A percentile compares a stretch with the other conserved stretches of the same genome.
These are phyloP conservation scores for Penicillium verrucosum DNA, from an alignment of 2,329 filamentous ascomycete species.

Conservation along the genomic window DNA sequence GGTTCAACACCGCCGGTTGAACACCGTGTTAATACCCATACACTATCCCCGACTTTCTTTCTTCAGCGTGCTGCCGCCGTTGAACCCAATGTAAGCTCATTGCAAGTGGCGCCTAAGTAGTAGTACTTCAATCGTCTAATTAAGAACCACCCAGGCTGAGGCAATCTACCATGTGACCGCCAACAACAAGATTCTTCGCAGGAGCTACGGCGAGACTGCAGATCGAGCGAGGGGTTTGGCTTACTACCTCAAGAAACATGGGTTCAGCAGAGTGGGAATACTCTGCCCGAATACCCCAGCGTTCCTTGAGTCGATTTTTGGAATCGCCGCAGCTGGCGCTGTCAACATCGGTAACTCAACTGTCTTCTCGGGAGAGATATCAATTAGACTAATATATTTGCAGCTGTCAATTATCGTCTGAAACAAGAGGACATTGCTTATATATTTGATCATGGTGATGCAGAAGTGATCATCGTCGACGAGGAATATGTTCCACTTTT, in stretches of 20 bases:
- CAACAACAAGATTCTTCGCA: constrained; percentile 68
- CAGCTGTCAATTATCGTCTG: constrained; percentile 67
- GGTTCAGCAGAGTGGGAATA: constrained; percentile 74
- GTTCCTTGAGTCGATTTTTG: constrained; percentile 87
- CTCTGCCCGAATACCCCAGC: constrained; percentile 90
- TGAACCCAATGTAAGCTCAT: constrained; percentile 66
- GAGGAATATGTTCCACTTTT: constrained; percentile 72
- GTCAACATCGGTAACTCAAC: constrained; percentile 61
- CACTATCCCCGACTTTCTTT: constrained; percentile 83
- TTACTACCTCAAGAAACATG: constrained; percentile 76
- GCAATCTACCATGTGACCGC: constrained; percentile 83
- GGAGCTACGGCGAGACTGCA: constrained; percentile 76
- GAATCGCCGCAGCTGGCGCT: constrained; percentile 75
- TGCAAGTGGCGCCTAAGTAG: neutral
- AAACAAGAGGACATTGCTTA: constrained; percentile 85
- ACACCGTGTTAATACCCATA: constrained; percentile 45
- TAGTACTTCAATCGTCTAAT: neutral
- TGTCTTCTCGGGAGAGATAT: constrained; percentile 28
- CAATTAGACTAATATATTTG: neutral
- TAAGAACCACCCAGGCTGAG: constrained; percentile 51
- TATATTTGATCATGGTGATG: constrained; percentile 83
- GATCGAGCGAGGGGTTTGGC: constrained; percentile 83
- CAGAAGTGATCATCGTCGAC: constrained; percentile 83
- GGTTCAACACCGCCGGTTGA: constrained; percentile 21
- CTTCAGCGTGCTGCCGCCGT: constrained; percentile 80